Conservation (phyloP, 1,284 basidiomycete genomes). For the Ceratobasidium sp. region DNA sequence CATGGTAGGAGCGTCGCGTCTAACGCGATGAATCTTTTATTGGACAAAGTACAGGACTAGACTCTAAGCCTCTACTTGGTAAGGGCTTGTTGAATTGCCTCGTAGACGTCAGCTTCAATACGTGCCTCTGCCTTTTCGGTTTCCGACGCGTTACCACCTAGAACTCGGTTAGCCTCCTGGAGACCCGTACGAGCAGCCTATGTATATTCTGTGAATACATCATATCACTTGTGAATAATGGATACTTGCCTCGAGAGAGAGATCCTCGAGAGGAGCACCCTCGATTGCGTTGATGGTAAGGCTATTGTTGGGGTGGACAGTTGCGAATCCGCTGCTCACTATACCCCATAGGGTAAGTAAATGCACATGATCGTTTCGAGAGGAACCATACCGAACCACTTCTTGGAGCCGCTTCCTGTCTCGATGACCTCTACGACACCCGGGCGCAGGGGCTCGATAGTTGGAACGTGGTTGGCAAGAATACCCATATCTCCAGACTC, state of each 20-base stretch:
- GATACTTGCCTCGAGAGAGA: constrained; percentile 78
- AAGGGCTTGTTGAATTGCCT: constrained; percentile 89
- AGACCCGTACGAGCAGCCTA: constrained; percentile 91
- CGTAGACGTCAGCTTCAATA: constrained; percentile 96
- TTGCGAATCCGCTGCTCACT: constrained; percentile 98
- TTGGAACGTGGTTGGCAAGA: constrained; percentile 94
- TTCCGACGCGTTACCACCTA: constrained; percentile 83
- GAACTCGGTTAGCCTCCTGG: constrained; percentile 86
- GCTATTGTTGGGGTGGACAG: constrained; percentile 96
- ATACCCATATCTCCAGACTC: constrained; percentile 99
- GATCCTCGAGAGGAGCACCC: constrained; percentile 91
- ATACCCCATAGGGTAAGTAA: constrained; percentile 16
- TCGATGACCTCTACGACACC: constrained; percentile 94
- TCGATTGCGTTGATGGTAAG: constrained; percentile 97
- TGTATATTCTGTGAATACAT: constrained; percentile 28
- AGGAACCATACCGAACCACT: constrained; percentile 88
- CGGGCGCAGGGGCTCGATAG: constrained; percentile 89
- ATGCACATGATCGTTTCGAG: neutral
- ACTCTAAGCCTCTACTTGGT: constrained; percentile 33
- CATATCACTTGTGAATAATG: neutral
- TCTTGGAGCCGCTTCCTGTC: constrained; percentile 76
- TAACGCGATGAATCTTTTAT: constrained; percentile 26
- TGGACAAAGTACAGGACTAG: neutral
- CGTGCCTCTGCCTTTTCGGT: constrained; percentile 93
- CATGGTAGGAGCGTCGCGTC: neutral